Percentiles rank a stretch among this genome's conserved stretches.
These are phyloP conservation scores for Scytalidium lignicola DNA, from an alignment of 2,329 filamentous ascomycete species.

Conservation along the genomic window DNA sequence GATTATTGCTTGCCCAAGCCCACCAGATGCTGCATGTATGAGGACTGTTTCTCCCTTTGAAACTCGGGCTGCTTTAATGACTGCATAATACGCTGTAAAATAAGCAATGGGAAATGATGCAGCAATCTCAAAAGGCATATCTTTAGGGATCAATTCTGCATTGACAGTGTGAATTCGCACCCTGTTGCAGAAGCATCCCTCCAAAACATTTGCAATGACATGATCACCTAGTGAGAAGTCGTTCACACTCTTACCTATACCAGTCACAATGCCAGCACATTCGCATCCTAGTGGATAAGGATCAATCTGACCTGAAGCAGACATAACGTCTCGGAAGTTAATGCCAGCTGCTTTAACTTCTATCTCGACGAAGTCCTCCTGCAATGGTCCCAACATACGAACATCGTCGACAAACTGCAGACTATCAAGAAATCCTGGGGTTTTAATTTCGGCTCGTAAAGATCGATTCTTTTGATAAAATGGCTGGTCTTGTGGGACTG, in stretches of 20 bases:
- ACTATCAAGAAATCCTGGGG: slow-evolving; percentile 21
- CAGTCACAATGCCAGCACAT: slow-evolving; percentile 29
- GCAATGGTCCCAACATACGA: slow-evolving; percentile 4
- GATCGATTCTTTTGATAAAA: too few relatives aligned
- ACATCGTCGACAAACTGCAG: slow-evolving; percentile 22
- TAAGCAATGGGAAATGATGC: slow-evolving; percentile 23
- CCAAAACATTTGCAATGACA: slow-evolving; percentile 22
- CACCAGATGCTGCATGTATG: slow-evolving; percentile 32
- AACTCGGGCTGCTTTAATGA: slow-evolving; percentile 21
- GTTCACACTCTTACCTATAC: slow-evolving; percentile 23
- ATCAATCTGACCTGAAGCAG: slow-evolving; percentile 27
- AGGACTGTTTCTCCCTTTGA: slow-evolving; percentile 25
- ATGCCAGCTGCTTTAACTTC: slow-evolving; percentile 26
- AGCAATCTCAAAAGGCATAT: slow-evolving; percentile 22
- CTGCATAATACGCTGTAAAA: slow-evolving; percentile 23
- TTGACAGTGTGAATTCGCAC: too few relatives aligned
- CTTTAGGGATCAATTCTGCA: slow-evolving; percentile 17
- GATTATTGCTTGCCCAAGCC: slow-evolving; percentile 32
- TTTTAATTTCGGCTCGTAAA: too few relatives aligned
- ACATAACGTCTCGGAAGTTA: slow-evolving; percentile 25
- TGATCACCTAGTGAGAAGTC: slow-evolving; percentile 26
- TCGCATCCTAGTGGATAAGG: slow-evolving; percentile 29
- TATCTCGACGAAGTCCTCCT: slow-evolving; percentile 20
- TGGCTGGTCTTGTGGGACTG: too few relatives aligned
- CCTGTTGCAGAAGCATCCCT: too few relatives aligned